These are phyloP conservation scores for Pilatotrama ljubarskyi DNA, from an alignment of 768 basidiomycete species.

Conservation along the genomic window DNA sequence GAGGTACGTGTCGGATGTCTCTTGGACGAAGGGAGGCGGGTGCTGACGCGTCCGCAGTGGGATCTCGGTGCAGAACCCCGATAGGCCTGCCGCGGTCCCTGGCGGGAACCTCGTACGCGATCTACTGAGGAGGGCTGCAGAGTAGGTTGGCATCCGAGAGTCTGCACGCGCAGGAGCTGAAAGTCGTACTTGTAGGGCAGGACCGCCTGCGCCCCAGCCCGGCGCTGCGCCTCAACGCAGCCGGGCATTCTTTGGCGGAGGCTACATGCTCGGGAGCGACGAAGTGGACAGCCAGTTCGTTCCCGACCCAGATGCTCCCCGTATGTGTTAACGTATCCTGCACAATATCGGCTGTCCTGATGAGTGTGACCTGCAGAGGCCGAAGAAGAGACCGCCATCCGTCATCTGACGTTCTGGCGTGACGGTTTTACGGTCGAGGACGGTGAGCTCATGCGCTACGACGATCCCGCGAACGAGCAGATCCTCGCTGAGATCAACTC, in stretches of 20 bases:
- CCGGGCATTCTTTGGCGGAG: conserved; percentile 64
- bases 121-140: conserved; percentile 76
- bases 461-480: conserved; percentile 69
- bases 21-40: background rate
- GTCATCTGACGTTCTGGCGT: conserved; percentile 88
- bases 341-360: background rate
- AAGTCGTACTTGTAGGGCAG: conserved; percentile 32
- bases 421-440: conserved; percentile 93
- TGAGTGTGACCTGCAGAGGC: conserved; percentile 29
- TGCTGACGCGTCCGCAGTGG: conserved; percentile 53
- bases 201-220: conserved; percentile 33
- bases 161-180: background rate
- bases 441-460: conserved; percentile 81
- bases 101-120: conserved; percentile 66
- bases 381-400: conserved; percentile 59
- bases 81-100: conserved; percentile 38
- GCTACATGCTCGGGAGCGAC: conserved; percentile 86
- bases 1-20: conserved; percentile 50
- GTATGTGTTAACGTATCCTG: conserved; percentile 2
- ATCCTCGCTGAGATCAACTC: conserved; percentile 75
- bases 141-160: conserved; percentile 50
- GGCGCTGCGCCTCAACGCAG: conserved; percentile 24
- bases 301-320: conserved; percentile 63
- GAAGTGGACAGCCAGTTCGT: conserved; percentile 78
- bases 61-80: conserved; percentile 83